These are phyloP conservation scores for Yamadazyma akitaensis DNA, from an alignment of 805 yeast species.

Conservation along the genomic window DNA sequence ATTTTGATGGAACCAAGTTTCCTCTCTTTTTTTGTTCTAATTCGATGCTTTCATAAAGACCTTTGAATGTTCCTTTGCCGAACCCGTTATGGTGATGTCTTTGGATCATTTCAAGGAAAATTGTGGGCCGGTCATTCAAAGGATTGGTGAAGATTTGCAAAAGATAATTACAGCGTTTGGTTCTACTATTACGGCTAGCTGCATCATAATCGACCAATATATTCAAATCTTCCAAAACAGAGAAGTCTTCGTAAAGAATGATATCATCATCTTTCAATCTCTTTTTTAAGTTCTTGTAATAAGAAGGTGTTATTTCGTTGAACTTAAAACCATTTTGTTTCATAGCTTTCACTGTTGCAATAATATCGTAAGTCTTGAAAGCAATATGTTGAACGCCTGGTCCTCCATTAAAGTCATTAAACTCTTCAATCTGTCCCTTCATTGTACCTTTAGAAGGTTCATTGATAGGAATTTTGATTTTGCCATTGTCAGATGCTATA, in stretches of 20 bases:
- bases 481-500: constrained; percentile 65
- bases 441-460: constrained; percentile 72
- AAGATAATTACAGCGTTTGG: constrained; percentile 54
- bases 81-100: constrained; percentile 78
- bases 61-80: constrained; percentile 86
- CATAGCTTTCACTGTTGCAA: constrained; percentile 52
- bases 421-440: constrained; percentile 80
- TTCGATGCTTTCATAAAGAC: constrained; percentile 77
- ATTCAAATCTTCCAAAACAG: constrained; percentile 46
- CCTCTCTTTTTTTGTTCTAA: constrained; percentile 73
- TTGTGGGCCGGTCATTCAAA: constrained; percentile 72
- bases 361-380: constrained; percentile 57
- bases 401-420: constrained; percentile 67
- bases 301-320: constrained; percentile 54
- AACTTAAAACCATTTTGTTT: constrained; percentile 66
- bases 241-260: constrained; percentile 50
- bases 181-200: constrained; percentile 23
- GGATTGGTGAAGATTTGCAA: constrained; percentile 81
- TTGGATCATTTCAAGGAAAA: constrained; percentile 79
- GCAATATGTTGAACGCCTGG: constrained; percentile 89
- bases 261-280: constrained; percentile 45
- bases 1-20: constrained; percentile 35
- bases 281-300: constrained; percentile 50
- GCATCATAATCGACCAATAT: constrained; percentile 78
- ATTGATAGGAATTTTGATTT: constrained; percentile 76